Conservation (phyloP, 2,329 filamentous ascomycete genomes). For the Phialemoniopsis sp. region DNA sequence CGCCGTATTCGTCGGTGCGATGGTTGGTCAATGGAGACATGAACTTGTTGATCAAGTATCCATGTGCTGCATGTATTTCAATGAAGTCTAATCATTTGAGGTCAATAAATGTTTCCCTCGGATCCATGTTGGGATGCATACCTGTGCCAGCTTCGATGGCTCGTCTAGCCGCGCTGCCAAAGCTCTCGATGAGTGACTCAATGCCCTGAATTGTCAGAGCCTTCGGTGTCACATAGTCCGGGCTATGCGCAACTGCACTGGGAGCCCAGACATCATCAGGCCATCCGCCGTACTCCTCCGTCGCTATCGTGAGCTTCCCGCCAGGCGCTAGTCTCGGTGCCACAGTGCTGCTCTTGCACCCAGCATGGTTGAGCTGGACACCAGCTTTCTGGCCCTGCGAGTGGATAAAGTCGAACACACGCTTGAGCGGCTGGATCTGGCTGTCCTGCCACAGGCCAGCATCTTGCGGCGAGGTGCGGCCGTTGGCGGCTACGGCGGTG, state of each 20-base stretch:
- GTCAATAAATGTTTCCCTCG: too few relatives aligned
- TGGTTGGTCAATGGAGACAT: conserved; percentile 55
- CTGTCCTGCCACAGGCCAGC: conserved; percentile 78
- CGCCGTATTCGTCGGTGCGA: conserved; percentile 62
- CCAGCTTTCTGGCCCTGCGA: conserved; percentile 72
- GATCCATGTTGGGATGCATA: too few relatives aligned
- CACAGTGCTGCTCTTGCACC: conserved; percentile 60
- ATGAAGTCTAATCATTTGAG: too few relatives aligned
- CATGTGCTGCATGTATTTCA: conserved; percentile 63
- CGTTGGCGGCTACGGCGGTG: conserved; percentile 68
- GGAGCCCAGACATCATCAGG: conserved; percentile 49
- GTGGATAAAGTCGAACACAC: conserved; percentile 75
- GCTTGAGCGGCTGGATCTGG: conserved; percentile 69
- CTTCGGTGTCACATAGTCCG: conserved; percentile 58
- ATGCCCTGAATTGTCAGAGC: conserved; percentile 69
- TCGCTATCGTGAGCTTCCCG: too few relatives aligned
- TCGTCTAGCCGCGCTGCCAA: conserved; percentile 51
- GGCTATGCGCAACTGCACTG: conserved; percentile 53
- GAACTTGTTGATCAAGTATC: conserved; percentile 65
- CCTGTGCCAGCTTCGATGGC: conserved; percentile 70
- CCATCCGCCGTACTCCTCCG: conserved; percentile 50
- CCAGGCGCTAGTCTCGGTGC: conserved; percentile 63
- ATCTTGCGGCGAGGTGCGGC: conserved; percentile 80
- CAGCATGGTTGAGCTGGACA: conserved; percentile 80
- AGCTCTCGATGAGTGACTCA: conserved; percentile 56